Base-by-base conservation (phyloP, 225 moss, liverwort and hornwort species). In the Bryoerythrophyllum caledonicum region DNA sequence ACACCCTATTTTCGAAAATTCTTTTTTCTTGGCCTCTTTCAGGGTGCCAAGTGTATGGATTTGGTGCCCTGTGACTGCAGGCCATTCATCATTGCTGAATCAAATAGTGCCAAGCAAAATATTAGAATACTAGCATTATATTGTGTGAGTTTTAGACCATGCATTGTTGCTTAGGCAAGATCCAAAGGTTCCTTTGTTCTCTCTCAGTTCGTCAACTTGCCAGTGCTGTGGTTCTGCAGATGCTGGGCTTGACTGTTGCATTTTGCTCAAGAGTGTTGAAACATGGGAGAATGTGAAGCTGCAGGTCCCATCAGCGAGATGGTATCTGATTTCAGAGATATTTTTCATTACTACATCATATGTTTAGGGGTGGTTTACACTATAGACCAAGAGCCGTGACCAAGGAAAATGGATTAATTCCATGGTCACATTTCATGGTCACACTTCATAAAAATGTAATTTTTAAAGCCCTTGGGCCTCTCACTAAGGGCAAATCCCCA, bases 41-140 rank as follows among this genome's bases (percentile, higher is more conserved):
- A 16, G 15, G 30, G 3, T 53, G 74, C 60, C 65, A 82, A 74
- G 74, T 70, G 53, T 17, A 7, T 34, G 60, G 25, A 74, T 59
- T 15, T 28, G 0, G 11, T 59, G 58, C 32, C 12, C 60, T 61
- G 24, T 3, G 4, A 6, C 5, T 67, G 53, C 40, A 37, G 19
- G 63, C 64, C 52, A 32, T 60, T 30, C 28, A 72, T 30, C 5
- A 0, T 2, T 28, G 2, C 4, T 28, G n/a, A 13, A 60, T 37
- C 2, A 27, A 9, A 38, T 7, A 38, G 10, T 38, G 38, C 38
- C 38, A 38, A 38, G 38, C 38, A 38, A 10, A 38, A 38, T 8
- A 38, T 38, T 8, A 38, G 8, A 38, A 10, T 38, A 38, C 38
- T 38, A 38, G 9, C 15, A 30, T 12, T 20, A 4, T 20, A 52